Evolutionary conservation across 192 early-diverging fungal genomes (phyloP).

Genomic region (Coemansia erecta): DNA sequence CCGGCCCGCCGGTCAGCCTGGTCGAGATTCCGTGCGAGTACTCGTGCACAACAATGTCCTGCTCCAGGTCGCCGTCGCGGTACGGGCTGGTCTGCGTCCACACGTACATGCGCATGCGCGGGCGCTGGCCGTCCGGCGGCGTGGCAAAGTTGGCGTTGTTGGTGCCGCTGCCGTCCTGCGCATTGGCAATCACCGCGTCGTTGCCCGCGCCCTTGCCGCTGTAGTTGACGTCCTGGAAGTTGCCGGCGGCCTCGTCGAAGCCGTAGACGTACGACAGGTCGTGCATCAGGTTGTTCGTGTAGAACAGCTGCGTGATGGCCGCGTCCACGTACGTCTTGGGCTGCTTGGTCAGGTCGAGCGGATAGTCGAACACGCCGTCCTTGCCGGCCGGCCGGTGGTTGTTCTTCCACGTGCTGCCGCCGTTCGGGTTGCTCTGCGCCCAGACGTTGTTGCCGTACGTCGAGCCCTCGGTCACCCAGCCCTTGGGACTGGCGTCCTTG

Average conservation of each 20-base stretch:
- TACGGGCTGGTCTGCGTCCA: slow-evolving; percentile 74
- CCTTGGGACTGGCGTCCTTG: slow-evolving; percentile 64
- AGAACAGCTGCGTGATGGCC: slow-evolving; percentile 87
- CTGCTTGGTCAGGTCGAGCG: slow-evolving; percentile 63
- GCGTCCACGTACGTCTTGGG: slow-evolving; percentile 76
- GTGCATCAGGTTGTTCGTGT: slow-evolving; percentile 89
- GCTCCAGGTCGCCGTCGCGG: slow-evolving; percentile 87
- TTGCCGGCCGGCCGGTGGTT: slow-evolving; percentile 74
- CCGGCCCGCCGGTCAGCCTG: slow-evolving; percentile 87
- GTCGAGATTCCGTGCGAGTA: slow-evolving; percentile 91
- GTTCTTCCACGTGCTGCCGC: slow-evolving; percentile 73
- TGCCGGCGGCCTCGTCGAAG: slow-evolving; percentile 89
- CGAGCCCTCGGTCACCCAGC: slow-evolving; percentile 76
- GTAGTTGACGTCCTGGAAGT: slow-evolving; percentile 92
- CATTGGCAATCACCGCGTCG: slow-evolving; percentile 90
- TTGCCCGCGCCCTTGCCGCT: slow-evolving; percentile 66
- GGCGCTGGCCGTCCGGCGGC: slow-evolving; percentile 87
- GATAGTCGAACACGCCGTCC: slow-evolving; percentile 64
- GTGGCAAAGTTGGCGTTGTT: slow-evolving; percentile 97
- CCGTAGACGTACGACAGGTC: slow-evolving; percentile 88
- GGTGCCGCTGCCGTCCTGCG: slow-evolving; percentile 87
- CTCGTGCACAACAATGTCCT: slow-evolving; percentile 92
- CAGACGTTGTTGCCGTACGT: slow-evolving; percentile 89
- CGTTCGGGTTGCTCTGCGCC: slow-evolving; percentile 85
- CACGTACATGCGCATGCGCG: slow-evolving; percentile 93